Evolutionary conservation across 73 alveolate genomes (phyloP), one percentile per base, ranked within the genome.

Genomic region (Chromera velia): DNA sequence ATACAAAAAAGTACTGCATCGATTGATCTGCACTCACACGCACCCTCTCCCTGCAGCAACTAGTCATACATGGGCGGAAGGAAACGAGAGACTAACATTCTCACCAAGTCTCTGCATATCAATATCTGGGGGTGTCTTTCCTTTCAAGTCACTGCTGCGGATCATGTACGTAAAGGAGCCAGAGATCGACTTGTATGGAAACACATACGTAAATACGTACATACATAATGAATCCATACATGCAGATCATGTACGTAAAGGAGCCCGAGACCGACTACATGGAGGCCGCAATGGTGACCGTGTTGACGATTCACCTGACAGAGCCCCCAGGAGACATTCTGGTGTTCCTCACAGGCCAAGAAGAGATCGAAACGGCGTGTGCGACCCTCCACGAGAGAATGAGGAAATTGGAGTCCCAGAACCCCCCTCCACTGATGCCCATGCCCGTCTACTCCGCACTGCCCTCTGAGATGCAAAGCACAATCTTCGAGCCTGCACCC

Each of bases 341-440:
- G 69, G 91, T 97, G 47, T 97, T 97, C 90, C 88, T 97, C 65
- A 97, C 99, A 6, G 99, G 99, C 10, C 96, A 97, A 88, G 99
- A 97, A 84, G 99, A 97, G 91, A 97, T 97, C 73, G 99, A 97
- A 87, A 96, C 98, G 28, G 98, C 99, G n/a, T 95, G 99, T 82
- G 90, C 94, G 87, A 92, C 96, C 55, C 89, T 97, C 69, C 96
- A 91, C 76, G 94, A 93, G 74, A 91, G 98, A 85, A 92, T 97
- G 94, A 90, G 94, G 79, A 66, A 68, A 78, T 55, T 82, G 90
- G 81, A 98, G 98, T 24, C 94, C 87, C 32, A 95, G 95, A 73
- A 95, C 94, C 64, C 85, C 28, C 99, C 99, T 40, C 97, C 97
- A 69, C 88, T 97, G 77, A 87, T 96, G 62, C 91, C 94, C 26